These are phyloP conservation scores for Plantago elongata DNA, from an alignment of 257 asterid genomes.

Conservation along the genomic window DNA sequence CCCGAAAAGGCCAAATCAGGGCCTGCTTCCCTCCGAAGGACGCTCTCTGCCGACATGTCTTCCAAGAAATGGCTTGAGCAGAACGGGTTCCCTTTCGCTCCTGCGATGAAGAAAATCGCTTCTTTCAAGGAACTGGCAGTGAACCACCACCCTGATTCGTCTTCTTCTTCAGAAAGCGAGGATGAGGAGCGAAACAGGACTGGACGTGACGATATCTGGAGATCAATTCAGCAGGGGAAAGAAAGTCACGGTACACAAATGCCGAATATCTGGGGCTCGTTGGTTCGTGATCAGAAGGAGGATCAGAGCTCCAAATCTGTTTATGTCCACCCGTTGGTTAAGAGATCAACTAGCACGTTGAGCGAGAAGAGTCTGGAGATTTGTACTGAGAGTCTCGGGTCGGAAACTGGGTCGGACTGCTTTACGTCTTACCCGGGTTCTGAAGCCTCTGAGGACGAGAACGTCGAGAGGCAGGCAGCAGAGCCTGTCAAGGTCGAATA, in stretches of 20 bases:
- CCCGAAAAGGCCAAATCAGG: conserved; percentile 15
- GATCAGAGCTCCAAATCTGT: conserved; percentile 29
- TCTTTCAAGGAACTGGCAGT: conserved; percentile 21
- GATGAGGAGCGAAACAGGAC: conserved; percentile 24
- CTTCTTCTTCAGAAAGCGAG: conserved; percentile 28
- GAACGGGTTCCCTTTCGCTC: conserved; percentile 30
- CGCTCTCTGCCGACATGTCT: conserved; percentile 60
- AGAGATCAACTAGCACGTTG: conserved; percentile 39
- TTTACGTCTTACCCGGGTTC: conserved; percentile 36
- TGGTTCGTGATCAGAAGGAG: conserved; percentile 35
- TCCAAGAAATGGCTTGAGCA: conserved; percentile 49
- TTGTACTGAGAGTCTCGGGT: conserved; percentile 88
- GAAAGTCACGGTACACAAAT: not conserved
- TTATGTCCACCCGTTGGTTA: conserved; percentile 58
- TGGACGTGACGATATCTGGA: conserved; percentile 50
- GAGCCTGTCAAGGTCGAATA: conserved; percentile 1
- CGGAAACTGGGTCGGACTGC: conserved; percentile 78
- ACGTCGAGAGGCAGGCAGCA: conserved; percentile 14
- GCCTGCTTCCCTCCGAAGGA: conserved; percentile 46
- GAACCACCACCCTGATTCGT: conserved; percentile 1
- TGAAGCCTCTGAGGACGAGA: conserved; percentile 24
- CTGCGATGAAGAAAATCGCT: conserved; percentile 25
- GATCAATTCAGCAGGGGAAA: conserved; percentile 37
- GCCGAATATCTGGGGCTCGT: conserved; percentile 35
- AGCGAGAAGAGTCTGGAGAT: conserved; percentile 66